phyloP scores from a whole-genome alignment of 805 yeast genomes.

The Wickerhamomyces chaumierensis region DNA sequence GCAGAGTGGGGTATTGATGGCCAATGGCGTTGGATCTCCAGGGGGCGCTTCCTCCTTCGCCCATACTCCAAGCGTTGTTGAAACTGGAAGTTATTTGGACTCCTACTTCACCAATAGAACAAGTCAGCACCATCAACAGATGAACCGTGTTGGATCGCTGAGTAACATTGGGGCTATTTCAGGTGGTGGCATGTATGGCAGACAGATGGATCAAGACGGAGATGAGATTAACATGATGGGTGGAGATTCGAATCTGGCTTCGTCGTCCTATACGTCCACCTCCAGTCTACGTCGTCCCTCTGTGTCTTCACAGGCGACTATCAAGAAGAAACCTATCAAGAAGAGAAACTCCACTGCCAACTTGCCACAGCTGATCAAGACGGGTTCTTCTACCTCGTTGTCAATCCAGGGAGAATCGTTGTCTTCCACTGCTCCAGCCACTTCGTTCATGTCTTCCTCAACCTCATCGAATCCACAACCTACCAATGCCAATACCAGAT shows the following conservation, averaged over 20 bases:
- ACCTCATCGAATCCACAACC: constrained; percentile 2
- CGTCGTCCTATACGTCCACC: constrained; percentile 11
- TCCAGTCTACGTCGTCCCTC: constrained; percentile 8
- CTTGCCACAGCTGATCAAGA: constrained; percentile 4
- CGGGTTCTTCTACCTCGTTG: not conserved
- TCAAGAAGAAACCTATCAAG: constrained; percentile 13
- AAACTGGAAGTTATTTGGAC: constrained; percentile 16
- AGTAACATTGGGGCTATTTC: not conserved
- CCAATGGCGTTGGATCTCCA: too few species aligned
- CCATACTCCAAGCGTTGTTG: constrained; percentile 14
- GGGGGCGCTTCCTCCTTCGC: constrained; percentile 11
- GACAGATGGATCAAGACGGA: constrained; percentile 1
- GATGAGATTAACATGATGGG: constrained; percentile 9
- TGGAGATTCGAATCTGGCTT: constrained; percentile 6
- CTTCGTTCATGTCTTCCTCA: not conserved
- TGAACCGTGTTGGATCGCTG: not conserved
- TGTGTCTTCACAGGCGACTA: constrained; percentile 9
- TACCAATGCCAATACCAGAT: constrained; percentile 22
- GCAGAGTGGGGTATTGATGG: too few species aligned
- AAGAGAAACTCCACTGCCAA: constrained; percentile 15
- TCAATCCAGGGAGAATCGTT: not conserved
- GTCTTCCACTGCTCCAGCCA: not conserved
- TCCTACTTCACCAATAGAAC: constrained; percentile 10
- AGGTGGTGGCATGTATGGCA: not conserved
- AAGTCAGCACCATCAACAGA: not conserved